These are phyloP conservation scores for Takashimella tepidaria DNA, from an alignment of 1,284 basidiomycete species.

Conservation along the genomic window DNA sequence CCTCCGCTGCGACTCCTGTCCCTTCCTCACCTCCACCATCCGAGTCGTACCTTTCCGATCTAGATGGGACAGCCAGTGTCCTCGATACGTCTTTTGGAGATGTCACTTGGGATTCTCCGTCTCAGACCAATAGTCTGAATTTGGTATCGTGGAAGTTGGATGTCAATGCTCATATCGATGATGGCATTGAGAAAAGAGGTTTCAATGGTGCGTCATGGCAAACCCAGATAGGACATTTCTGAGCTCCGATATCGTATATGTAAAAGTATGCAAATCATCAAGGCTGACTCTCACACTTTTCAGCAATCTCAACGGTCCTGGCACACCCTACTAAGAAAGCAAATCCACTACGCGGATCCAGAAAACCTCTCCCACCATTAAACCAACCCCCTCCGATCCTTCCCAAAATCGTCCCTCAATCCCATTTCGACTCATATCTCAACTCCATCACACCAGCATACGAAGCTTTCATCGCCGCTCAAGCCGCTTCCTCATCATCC, in stretches of 20 bases:
- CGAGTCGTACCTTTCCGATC: constrained; percentile 42
- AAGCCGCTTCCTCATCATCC: constrained; percentile 21
- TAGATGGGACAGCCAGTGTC: constrained; percentile 42
- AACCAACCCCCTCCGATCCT: constrained; percentile 61
- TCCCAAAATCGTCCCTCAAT: constrained; percentile 53
- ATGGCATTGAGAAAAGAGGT: constrained; percentile 40
- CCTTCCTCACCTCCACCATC: constrained; percentile 41
- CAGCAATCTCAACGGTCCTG: constrained; percentile 68
- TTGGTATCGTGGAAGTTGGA: constrained; percentile 45
- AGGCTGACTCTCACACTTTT: neutral
- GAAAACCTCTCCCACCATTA: constrained; percentile 60
- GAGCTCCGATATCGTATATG: neutral
- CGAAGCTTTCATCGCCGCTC: constrained; percentile 51
- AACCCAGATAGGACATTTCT: too few relatives aligned
- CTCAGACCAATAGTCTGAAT: constrained; percentile 29
- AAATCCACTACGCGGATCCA: constrained; percentile 77
- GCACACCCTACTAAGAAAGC: constrained; percentile 79
- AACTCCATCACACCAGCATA: constrained; percentile 68
- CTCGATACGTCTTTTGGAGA: constrained; percentile 33
- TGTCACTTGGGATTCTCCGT: constrained; percentile 29
- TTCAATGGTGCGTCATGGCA: constrained; percentile 35
- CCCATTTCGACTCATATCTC: constrained; percentile 76
- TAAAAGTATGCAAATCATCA: neutral
- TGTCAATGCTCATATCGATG: constrained; percentile 28
- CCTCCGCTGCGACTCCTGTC: constrained; percentile 23